Base-by-base conservation (phyloP, 208 protist genomes). In the Trypanosoma conorhini region DNA sequence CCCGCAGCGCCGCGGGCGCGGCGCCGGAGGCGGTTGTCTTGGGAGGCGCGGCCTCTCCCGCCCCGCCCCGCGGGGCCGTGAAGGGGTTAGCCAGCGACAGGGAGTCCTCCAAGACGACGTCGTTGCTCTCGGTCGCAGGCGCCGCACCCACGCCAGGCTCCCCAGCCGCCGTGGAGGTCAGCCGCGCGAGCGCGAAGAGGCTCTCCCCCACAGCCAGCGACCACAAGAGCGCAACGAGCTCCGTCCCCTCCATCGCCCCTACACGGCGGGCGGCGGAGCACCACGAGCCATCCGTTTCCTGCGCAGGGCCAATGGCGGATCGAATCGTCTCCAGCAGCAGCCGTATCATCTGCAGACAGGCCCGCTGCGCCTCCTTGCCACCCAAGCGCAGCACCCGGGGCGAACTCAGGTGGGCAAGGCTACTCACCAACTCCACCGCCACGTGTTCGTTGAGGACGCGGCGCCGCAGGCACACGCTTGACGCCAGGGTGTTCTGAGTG, bases 291-390 rank as follows among this genome's bases (percentile, higher is more conserved):
- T 40, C 17, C 5, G 28, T 57, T 3, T 31, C 22, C 35, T 38
- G 33, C 30, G 30, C 0, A 51, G 35, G 44, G 2, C 13, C 28
- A 24, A 69, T 42, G 9, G 44, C 13, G 22, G 62, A 55, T 24
- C 42, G 38, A 62, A 75, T 55, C 0, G 69, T 62, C 10, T 0
- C 8, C 10, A 62, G 35, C 8, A 75, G 12, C 5, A 61, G 30
- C 12, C 28, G 33, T 42, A 59, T 42, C 71, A 76, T 76, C 42
- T 70, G 22, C 28, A 44, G 1, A 60, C 71, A 76, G 3, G 54
- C 71, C 12, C 38, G 46, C 31, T 66, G 71, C 3, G 64, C 17
- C 12, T 69, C 71, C 7, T 10, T n/a, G 7, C 63, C 63, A 38
- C 63, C 63, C 17, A 10, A 28, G 44, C 5, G 22, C 5, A 76